Conservation (phyloP, 2,329 filamentous ascomycete species). For the Aspergillus fijiensis region DNA sequence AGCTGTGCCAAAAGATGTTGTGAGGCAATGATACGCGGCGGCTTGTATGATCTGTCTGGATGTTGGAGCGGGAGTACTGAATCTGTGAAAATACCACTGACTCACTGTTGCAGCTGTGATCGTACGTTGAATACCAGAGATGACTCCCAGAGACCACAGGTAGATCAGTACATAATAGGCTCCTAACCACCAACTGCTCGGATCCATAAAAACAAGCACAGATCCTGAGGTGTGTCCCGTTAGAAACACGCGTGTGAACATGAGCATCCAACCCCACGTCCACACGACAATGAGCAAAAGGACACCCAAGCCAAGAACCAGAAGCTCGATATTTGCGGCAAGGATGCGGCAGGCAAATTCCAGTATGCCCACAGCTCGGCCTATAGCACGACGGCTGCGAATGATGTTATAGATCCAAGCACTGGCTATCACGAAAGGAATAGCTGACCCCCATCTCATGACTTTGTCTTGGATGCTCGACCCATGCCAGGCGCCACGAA, state of each 20-base stretch:
- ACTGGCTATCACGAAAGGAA: slow-evolving; percentile 71
- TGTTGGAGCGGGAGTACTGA: slow-evolving; percentile 72
- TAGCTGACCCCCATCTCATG: slow-evolving; percentile 82
- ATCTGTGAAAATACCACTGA: slow-evolving; percentile 98
- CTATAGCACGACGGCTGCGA: slow-evolving; percentile 75
- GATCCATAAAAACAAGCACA: slow-evolving; percentile 74
- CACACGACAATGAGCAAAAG: slow-evolving; percentile 75
- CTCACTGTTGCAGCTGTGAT: slow-evolving; percentile 93
- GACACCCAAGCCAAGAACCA: slow-evolving; percentile 78
- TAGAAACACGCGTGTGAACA: slow-evolving; percentile 95
- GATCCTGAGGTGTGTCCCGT: slow-evolving; percentile 72
- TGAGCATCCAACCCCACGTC: slow-evolving; percentile 94
- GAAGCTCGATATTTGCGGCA: slow-evolving; percentile 76
- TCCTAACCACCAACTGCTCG: slow-evolving; percentile 94
- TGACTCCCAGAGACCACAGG: slow-evolving; percentile 87
- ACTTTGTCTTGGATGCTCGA: slow-evolving; percentile 76
- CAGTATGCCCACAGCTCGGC: slow-evolving; percentile 81
- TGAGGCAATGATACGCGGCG: slow-evolving; percentile 75
- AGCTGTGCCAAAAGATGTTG: slow-evolving; percentile 88
- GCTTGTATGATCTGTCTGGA: slow-evolving; percentile 80
- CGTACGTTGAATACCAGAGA: slow-evolving; percentile 83
- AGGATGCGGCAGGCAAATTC: slow-evolving; percentile 91
- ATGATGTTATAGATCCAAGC: slow-evolving; percentile 83
- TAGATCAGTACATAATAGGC: slow-evolving; percentile 90
- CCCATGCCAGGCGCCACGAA: slow-evolving; percentile 73